phyloP scores from a whole-genome alignment of 371 early-diverging fungal species.

The Syncephalastrum racemosum region DNA sequence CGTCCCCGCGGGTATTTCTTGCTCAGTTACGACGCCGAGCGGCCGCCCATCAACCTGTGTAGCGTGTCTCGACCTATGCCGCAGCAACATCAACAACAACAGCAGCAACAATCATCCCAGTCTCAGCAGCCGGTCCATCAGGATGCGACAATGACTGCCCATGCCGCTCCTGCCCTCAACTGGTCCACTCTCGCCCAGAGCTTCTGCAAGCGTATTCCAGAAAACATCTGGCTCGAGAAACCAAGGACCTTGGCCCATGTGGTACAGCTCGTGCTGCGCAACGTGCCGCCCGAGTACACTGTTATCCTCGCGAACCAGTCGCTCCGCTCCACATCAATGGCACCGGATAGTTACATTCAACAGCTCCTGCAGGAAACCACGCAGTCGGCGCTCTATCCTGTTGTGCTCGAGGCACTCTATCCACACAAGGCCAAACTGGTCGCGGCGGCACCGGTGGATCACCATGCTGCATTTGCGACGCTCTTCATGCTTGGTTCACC shows the following conservation, averaged over 20 bases:
- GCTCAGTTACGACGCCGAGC: slow-evolving; percentile 52
- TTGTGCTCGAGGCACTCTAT: slow-evolving; percentile 41
- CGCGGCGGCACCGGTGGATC: slow-evolving; percentile 13
- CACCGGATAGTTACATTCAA: slow-evolving; percentile 36
- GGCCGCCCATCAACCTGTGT: slow-evolving; percentile 46
- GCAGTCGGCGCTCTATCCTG: slow-evolving; percentile 43
- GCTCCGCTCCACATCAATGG: slow-evolving; percentile 23
- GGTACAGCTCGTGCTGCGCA: slow-evolving; percentile 44
- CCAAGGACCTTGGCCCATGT: slow-evolving; percentile 46
- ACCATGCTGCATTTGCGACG: slow-evolving; percentile 34
- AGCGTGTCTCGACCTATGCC: slow-evolving; percentile 13
- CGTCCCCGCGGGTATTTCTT: slow-evolving; percentile 85
- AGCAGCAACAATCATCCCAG: not conserved
- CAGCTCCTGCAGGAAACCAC: slow-evolving; percentile 39
- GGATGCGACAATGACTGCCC: not conserved
- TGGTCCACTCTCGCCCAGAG: slow-evolving; percentile 51
- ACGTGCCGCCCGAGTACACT: slow-evolving; percentile 48
- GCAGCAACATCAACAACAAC: slow-evolving; percentile 1
- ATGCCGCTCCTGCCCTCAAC: slow-evolving; percentile 26
- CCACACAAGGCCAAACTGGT: slow-evolving; percentile 18
- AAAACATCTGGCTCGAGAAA: slow-evolving; percentile 53
- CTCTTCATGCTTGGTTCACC: slow-evolving; percentile 31
- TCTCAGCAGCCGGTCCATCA: slow-evolving; percentile 2
- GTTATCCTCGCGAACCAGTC: slow-evolving; percentile 44
- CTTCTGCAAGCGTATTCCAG: slow-evolving; percentile 51